Percentiles rank a stretch among this genome's conserved stretches.
Evolutionary conservation across 371 early-diverging fungal species (phyloP).

Genomic region (Globomyces sp.): DNA sequence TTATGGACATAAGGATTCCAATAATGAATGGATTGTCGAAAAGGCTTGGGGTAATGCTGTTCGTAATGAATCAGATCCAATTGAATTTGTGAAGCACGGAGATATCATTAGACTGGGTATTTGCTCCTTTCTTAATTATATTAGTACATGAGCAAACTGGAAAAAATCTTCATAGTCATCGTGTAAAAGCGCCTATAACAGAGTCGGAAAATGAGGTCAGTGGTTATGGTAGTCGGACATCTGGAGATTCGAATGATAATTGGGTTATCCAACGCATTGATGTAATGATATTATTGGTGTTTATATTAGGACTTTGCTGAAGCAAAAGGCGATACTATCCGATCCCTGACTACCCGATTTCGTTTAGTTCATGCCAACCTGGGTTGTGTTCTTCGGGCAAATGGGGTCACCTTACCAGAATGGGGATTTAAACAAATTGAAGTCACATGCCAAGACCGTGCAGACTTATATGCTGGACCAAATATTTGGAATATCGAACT

Average conservation of each 20-base stretch:
- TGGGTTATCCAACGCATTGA: constrained; percentile 90
- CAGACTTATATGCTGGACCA: constrained; percentile 50
- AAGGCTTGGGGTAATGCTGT: constrained; percentile 37
- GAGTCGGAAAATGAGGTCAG: constrained; percentile 83
- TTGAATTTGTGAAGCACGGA: constrained; percentile 67
- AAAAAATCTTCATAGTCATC: constrained; percentile 83
- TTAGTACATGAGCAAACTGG: constrained; percentile 68
- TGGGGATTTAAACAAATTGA: constrained; percentile 99
- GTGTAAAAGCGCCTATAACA: constrained; percentile 80
- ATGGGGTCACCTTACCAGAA: constrained; percentile 83
- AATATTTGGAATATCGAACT: constrained; percentile 97
- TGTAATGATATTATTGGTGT: constrained; percentile 34
- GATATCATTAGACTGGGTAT: constrained; percentile 74
- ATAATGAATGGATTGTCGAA: constrained; percentile 91
- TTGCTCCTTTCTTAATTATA: constrained; percentile 6
- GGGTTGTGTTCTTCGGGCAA: constrained; percentile 83
- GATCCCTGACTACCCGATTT: constrained; percentile 85
- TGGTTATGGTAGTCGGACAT: constrained; percentile 62
- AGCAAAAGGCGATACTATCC: constrained; percentile 48
- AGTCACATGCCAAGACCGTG: constrained; percentile 79
- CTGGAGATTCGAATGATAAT: constrained; percentile 81
- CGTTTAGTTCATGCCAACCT: constrained; percentile 75
- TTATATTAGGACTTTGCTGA: constrained; percentile 29
- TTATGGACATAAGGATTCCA: constrained; percentile 96
- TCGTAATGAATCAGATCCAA: constrained; percentile 4